A percentile compares a stretch with the other conserved stretches of the same genome.
Evolutionary conservation across 176 grass and related monocot genomes (phyloP).

Genomic region (Guadua angustifolia): DNA sequence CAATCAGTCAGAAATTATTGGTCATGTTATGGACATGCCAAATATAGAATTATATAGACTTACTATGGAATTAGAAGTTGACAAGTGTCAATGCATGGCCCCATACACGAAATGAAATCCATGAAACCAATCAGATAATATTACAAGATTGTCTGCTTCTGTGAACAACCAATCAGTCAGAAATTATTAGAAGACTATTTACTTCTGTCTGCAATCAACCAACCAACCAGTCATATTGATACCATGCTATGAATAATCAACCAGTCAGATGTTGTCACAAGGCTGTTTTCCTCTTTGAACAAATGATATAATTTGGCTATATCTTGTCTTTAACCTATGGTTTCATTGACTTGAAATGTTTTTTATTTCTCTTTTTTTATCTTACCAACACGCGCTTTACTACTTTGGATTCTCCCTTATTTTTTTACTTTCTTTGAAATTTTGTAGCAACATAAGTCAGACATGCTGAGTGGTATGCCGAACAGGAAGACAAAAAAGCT

Average conservation of each 20-base stretch:
- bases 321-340: conserved; percentile 27
- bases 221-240: conserved; percentile 8
- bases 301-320: conserved; percentile 14
- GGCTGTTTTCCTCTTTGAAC: conserved; percentile 2
- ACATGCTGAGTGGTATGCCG: conserved; percentile 24
- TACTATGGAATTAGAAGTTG: background rate
- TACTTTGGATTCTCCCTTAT: conserved; percentile 1
- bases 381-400: background rate
- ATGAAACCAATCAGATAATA: conserved; percentile 20
- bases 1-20: background rate
- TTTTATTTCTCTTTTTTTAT: conserved; percentile 5
- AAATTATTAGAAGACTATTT: background rate
- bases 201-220: background rate
- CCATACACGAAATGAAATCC: background rate
- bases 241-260: background rate
- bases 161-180: background rate
- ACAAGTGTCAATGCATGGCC: background rate
- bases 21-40: background rate
- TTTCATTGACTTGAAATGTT: background rate
- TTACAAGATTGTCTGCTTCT: background rate
- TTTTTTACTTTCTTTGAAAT: conserved; percentile 6
- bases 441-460: conserved; percentile 52
- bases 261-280: conserved; percentile 19
- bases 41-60: conserved; percentile 17
- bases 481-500: conserved; percentile 47